These are phyloP conservation scores for Ceratocystis colombiana DNA, from an alignment of 2,329 filamentous ascomycete genomes.

Conservation along the genomic window DNA sequence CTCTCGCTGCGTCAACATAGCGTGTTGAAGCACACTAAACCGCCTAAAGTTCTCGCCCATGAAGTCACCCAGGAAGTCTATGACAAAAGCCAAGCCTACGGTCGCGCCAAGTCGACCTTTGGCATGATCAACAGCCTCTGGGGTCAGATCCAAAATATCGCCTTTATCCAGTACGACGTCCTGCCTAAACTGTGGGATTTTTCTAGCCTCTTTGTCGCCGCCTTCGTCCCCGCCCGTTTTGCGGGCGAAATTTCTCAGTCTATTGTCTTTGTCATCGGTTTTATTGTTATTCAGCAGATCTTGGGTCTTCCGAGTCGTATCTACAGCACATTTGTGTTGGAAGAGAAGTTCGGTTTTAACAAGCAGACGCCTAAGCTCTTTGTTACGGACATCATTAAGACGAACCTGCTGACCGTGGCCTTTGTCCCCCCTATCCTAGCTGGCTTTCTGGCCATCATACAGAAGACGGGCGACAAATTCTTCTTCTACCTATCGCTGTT, in stretches of 20 bases:
- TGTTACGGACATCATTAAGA: slow-evolving; percentile 83
- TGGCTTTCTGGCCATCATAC: slow-evolving; percentile 85
- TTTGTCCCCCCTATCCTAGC: slow-evolving; percentile 81
- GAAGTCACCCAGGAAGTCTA: slow-evolving; percentile 85
- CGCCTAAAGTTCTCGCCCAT: slow-evolving; percentile 76
- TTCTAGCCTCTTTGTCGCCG: slow-evolving; percentile 63
- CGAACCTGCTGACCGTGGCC: slow-evolving; percentile 67
- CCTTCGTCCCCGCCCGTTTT: slow-evolving; percentile 66
- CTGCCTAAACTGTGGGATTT: slow-evolving; percentile 83
- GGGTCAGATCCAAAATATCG: slow-evolving; percentile 77
- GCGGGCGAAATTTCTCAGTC: slow-evolving; percentile 89
- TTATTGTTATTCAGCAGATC: slow-evolving; percentile 70
- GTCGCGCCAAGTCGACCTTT: slow-evolving; percentile 89
- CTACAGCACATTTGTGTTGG: slow-evolving; percentile 91
- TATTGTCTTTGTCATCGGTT: slow-evolving; percentile 80
- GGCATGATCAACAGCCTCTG: slow-evolving; percentile 71
- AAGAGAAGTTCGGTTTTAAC: slow-evolving; percentile 97
- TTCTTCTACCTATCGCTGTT: slow-evolving; percentile 98
- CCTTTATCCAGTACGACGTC: slow-evolving; percentile 81
- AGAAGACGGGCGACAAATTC: slow-evolving; percentile 86
- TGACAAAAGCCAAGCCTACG: slow-evolving; percentile 83
- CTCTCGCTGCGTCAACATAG: slow-evolving; percentile 84
- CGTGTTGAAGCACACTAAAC: slow-evolving; percentile 66
- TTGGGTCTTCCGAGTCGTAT: slow-evolving; percentile 71
- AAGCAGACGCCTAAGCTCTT: slow-evolving; percentile 90